Percentiles rank a stretch among this genome's conserved stretches.
Evolutionary conservation across 495 filamentous ascomycete species (phyloP).

Genomic region (Bryoglossum gracile): DNA sequence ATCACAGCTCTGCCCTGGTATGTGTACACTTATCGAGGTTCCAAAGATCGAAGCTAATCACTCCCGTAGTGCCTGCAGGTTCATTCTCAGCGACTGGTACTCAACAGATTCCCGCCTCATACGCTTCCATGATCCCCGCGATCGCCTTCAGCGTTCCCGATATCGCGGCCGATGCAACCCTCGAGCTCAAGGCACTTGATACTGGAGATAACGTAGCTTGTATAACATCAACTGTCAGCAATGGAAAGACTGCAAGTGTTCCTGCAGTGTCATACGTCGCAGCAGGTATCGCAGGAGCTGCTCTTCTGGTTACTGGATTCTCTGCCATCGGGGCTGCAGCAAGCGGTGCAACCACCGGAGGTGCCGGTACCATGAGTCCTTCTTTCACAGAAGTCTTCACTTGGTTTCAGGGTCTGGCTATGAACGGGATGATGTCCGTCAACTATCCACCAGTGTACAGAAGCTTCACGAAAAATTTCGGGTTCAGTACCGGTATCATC

Average conservation of each 20-base stretch:
- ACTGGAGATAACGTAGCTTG: conserved; percentile 64
- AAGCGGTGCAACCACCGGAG: conserved; percentile 35
- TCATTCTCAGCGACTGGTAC: conserved; percentile 63
- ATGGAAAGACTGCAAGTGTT: conserved; percentile 73
- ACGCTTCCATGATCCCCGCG: conserved; percentile 68
- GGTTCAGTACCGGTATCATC: conserved; percentile 79
- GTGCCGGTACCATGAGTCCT: conserved; percentile 62
- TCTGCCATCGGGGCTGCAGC: conserved; percentile 35
- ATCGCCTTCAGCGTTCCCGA: conserved; percentile 92
- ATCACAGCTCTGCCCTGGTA: conserved; percentile 73
- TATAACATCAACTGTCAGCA: conserved; percentile 71
- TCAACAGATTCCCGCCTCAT: conserved; percentile 60
- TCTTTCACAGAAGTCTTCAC: conserved; percentile 80
- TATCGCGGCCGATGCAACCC: conserved; percentile 76
- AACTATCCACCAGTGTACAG: conserved; percentile 79
- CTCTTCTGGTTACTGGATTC: conserved; percentile 65
- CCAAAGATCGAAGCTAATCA: not conserved
- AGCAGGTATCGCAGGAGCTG: conserved; percentile 79
- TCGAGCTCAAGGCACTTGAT: conserved; percentile 61
- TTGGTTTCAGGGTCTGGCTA: conserved; percentile 88
- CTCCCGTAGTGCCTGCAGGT: conserved; percentile 57
- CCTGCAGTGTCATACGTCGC: conserved; percentile 79
- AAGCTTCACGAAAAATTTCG: conserved; percentile 88
- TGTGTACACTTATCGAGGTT: conserved; percentile 24
- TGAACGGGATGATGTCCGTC: conserved; percentile 93